Conservation (phyloP, 164 flowering plant genomes). For the Umbilicus rupestris region DNA sequence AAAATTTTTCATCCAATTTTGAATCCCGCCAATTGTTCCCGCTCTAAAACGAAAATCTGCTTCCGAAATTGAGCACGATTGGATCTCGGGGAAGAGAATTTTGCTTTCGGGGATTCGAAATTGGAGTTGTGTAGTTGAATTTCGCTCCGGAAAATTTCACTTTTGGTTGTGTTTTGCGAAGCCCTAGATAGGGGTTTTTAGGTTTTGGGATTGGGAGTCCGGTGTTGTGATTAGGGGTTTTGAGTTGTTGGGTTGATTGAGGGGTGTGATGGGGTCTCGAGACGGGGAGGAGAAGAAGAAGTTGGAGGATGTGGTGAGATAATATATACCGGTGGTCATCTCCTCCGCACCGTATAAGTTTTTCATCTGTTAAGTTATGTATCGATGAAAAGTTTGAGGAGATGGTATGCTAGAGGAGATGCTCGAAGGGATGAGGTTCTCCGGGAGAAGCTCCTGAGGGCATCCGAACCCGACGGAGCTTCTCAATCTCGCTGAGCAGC, state of each 20-base stretch:
- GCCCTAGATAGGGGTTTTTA: neutral
- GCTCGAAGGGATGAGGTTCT: too few relatives aligned
- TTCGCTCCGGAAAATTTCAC: neutral
- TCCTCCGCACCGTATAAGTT: too few relatives aligned
- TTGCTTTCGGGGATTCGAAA: neutral
- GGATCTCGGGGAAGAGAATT: neutral
- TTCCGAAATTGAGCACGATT: neutral
- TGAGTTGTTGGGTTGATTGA: neutral
- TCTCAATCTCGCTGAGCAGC: too few relatives aligned
- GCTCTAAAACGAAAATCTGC: neutral
- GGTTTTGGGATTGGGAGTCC: neutral
- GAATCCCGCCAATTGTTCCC: conserved; percentile 5
- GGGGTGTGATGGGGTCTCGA: conserved; percentile 8
- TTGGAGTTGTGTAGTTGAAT: neutral
- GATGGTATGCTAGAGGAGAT: too few relatives aligned
- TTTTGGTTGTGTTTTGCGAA: neutral
- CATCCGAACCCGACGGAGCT: too few relatives aligned
- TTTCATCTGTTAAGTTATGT: conserved; percentile 7
- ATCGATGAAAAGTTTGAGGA: neutral
- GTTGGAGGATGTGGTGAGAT: conserved; percentile 13
- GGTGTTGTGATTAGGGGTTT: too few relatives aligned
- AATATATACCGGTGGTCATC: conserved; percentile 11
- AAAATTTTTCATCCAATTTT: conserved; percentile 3
- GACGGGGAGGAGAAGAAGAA: conserved; percentile 11
- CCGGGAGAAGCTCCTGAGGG: too few relatives aligned